Evolutionary conservation across 2,329 filamentous ascomycete species (phyloP).

Genomic region (Leptographium wingfieldii): DNA sequence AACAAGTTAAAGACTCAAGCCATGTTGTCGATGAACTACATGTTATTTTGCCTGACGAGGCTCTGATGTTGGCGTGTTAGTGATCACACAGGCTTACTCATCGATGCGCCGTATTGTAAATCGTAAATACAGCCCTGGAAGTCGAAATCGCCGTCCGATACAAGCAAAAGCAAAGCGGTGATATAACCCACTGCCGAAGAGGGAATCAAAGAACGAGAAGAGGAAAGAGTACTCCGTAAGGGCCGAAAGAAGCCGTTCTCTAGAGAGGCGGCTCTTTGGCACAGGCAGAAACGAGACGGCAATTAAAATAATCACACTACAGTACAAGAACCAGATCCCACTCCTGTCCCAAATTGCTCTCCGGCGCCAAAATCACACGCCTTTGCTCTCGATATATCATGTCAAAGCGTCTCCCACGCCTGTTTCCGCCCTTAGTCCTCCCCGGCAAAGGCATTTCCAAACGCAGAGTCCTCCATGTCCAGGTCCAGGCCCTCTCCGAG

Average conservation of each 20-base stretch:
- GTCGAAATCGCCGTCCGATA: too few species aligned
- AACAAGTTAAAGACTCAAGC: too few species aligned
- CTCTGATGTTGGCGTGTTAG: too few species aligned
- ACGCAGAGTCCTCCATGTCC: constrained; percentile 68
- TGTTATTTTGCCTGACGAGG: too few species aligned
- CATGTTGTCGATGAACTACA: too few species aligned
- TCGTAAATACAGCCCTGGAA: too few species aligned
- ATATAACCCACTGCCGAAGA: neutral
- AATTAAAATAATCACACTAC: neutral
- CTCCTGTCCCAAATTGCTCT: neutral
- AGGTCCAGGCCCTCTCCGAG: constrained; percentile 55
- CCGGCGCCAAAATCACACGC: neutral
- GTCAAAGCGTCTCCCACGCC: neutral
- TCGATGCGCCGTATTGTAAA: too few species aligned
- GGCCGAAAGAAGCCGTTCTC: neutral
- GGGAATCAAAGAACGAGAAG: neutral
- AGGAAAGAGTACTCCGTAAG: neutral
- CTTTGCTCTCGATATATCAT: neutral
- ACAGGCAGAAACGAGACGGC: neutral
- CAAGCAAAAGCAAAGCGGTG: too few species aligned
- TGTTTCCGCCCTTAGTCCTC: neutral
- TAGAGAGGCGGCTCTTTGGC: neutral
- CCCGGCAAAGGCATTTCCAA: constrained; percentile 71
- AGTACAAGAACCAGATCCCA: neutral
- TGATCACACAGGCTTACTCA: too few species aligned